A percentile compares a stretch with the other conserved stretches of the same genome.
These are phyloP conservation scores for Penicillium sp. DNA, from an alignment of 2,329 filamentous ascomycete species.

Conservation along the genomic window DNA sequence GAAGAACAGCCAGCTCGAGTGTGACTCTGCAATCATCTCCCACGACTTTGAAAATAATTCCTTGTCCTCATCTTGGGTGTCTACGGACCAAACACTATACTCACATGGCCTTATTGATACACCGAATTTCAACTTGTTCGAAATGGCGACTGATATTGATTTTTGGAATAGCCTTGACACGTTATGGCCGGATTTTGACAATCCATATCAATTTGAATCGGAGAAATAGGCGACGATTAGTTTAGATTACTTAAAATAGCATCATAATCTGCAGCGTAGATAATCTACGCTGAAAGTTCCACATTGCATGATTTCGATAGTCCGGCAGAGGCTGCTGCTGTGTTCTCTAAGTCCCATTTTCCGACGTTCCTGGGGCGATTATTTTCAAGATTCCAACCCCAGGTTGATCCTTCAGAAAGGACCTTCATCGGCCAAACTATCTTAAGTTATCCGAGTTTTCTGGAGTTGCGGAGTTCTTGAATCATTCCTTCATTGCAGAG, in stretches of 20 bases:
- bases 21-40: not conserved
- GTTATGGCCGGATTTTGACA: conserved; percentile 17
- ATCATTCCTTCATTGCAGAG: no score
- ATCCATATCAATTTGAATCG: conserved; percentile 3
- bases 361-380: no score
- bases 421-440: no score
- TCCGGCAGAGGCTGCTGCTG: no score
- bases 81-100: not conserved
- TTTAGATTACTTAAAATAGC: no score
- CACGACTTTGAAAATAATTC: not conserved
- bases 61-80: not conserved
- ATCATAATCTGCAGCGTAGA: no score
- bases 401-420: no score
- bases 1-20: not conserved
- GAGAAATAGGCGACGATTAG: not conserved
- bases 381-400: no score
- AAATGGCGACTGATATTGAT: conserved; percentile 21
- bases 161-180: conserved; percentile 17
- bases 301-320: no score
- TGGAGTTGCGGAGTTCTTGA: not conserved
- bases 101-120: not conserved
- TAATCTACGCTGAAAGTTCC: no score
- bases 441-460: no score
- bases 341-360: no score
- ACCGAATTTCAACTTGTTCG: conserved; percentile 13